Conservation (phyloP, 805 yeast genomes). For the Starmerella floris region DNA sequence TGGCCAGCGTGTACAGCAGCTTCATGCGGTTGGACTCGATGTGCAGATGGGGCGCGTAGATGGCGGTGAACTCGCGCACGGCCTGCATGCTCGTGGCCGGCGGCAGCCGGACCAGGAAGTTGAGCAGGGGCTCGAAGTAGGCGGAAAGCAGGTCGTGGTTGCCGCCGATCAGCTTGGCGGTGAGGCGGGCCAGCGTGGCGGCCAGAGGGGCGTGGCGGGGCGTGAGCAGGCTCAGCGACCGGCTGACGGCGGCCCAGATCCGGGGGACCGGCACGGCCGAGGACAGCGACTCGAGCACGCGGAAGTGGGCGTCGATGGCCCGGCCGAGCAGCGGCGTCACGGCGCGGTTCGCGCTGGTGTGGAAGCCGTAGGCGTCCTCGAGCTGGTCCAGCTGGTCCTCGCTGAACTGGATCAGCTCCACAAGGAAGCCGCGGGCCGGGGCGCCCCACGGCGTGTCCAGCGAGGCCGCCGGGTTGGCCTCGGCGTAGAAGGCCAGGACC, state of each 20-base stretch:
- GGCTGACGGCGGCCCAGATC: slow-evolving; percentile 36
- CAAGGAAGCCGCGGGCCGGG: too few relatives aligned
- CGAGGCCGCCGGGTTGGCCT: background rate
- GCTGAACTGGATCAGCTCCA: slow-evolving; percentile 4
- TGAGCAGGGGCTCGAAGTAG: slow-evolving; percentile 28
- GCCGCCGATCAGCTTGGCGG: slow-evolving; percentile 7
- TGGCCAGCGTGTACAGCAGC: slow-evolving; percentile 69
- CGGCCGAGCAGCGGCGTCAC: slow-evolving; percentile 31
- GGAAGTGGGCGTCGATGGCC: slow-evolving; percentile 32
- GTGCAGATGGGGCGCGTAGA: slow-evolving; percentile 41
- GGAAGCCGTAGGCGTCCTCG: slow-evolving; percentile 8
- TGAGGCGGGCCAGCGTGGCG: slow-evolving; percentile 8
- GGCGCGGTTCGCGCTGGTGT: background rate
- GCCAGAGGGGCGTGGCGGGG: background rate
- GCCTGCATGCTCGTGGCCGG: slow-evolving; percentile 37
- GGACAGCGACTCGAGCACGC: slow-evolving; percentile 48
- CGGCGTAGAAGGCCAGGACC: background rate
- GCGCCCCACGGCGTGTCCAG: background rate
- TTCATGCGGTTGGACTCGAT: slow-evolving; percentile 26
- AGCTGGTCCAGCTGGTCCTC: slow-evolving; percentile 5
- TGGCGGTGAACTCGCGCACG: slow-evolving; percentile 48
- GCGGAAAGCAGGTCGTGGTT: slow-evolving; percentile 6
- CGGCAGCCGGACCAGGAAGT: slow-evolving; percentile 35
- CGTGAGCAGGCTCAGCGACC: slow-evolving; percentile 2
- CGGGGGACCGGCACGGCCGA: slow-evolving; percentile 32